Base-by-base conservation (phyloP, 225 moss, liverwort and hornwort species). In the Pseudoscleropodium purum region DNA sequence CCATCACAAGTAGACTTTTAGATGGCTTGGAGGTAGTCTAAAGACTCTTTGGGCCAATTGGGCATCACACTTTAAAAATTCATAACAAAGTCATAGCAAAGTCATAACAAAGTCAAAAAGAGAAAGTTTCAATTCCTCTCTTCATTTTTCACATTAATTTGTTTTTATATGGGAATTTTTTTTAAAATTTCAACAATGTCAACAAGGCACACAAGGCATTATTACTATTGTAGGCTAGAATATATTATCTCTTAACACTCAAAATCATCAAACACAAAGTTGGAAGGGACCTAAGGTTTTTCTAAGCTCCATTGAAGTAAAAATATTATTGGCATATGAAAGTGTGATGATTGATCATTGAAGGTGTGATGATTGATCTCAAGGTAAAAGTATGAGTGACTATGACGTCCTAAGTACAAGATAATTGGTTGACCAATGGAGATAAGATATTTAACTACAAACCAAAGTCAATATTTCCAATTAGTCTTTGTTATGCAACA, bases 271-370 rank as follows among this genome's bases (percentile, higher is more conserved):
- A 70, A 70, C 7, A 70, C 13, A 0, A 70, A n/a, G 24, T n/a
- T 3, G 2, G 2, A 37, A 68, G 5, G 12, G 4, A 21, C 4
- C 21, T 37, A 10, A 30, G 45, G 5, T 4, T 16, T 43, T 47
- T 10, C 3, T 18, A 4, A 75, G 12, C 6, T 10, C 11, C 1
- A 17, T 1, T 4, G 24, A 39, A n/a, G 0, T 14, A 1, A 72
- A 25, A 70, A 39, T 25, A n/a, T 70, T 70, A 39, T 39, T 39
- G 39, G 8, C 24, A 24, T 39, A 0, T 0, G 4, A 25, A 39
- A 8, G 1, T 70, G 2, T 39, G 14, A 69, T 14, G n/a, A n/a
- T n/a, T n/a, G n/a, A n/a, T n/a, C n/a, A n/a, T 47, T 1, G 3
- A 26, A 41, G 15, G 1, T 72, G 2, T 39, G 15, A 39, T 15